Percentiles rank a stretch among this genome's conserved stretches.
Conservation (phyloP, 805 yeast species). For the Zygosaccharomyces lentus region DNA sequence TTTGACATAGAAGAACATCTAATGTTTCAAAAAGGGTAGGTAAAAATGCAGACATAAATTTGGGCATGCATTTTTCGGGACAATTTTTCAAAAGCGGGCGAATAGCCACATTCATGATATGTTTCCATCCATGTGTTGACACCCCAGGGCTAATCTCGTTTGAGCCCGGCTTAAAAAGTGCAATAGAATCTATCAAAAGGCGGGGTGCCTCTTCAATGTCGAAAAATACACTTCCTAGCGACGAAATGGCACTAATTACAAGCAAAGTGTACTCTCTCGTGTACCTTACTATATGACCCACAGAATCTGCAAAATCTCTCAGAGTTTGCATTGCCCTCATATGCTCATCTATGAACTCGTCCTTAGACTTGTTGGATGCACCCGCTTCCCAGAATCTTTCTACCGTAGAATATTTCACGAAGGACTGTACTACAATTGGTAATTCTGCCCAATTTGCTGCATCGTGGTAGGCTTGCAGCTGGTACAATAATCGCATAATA, state of each 20-base stretch:
- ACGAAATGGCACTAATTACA: slow-evolving; percentile 84
- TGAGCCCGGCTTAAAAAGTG: slow-evolving; percentile 57
- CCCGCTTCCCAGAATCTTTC: slow-evolving; percentile 99
- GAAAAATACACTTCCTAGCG: slow-evolving; percentile 82
- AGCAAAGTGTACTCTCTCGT: slow-evolving; percentile 94
- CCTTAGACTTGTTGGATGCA: slow-evolving; percentile 88
- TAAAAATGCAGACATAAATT: slow-evolving; percentile 70
- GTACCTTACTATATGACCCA: slow-evolving; percentile 91
- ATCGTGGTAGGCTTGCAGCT: slow-evolving; percentile 90
- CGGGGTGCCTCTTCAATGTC: slow-evolving; percentile 78
- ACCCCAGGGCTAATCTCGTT: slow-evolving; percentile 57
- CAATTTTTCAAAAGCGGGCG: slow-evolving; percentile 85
- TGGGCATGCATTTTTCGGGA: slow-evolving; percentile 62
- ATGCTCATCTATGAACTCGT: slow-evolving; percentile 89
- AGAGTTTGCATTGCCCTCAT: slow-evolving; percentile 91
- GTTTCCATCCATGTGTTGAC: slow-evolving; percentile 95
- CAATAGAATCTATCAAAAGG: slow-evolving; percentile 78
- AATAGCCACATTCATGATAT: slow-evolving; percentile 84
- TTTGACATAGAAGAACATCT: slow-evolving; percentile 65
- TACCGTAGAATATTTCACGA: slow-evolving; percentile 82
- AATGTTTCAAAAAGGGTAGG: slow-evolving; percentile 72
- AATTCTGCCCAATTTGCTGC: slow-evolving; percentile 86
- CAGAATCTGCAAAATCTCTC: slow-evolving; percentile 95
- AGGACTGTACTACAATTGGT: slow-evolving; percentile 85
- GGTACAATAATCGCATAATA: slow-evolving; percentile 78